A percentile compares a stretch with the other conserved stretches of the same genome.
Conservation (phyloP, 169 alveolate genomes). For the Plasmodium gonderi region DNA sequence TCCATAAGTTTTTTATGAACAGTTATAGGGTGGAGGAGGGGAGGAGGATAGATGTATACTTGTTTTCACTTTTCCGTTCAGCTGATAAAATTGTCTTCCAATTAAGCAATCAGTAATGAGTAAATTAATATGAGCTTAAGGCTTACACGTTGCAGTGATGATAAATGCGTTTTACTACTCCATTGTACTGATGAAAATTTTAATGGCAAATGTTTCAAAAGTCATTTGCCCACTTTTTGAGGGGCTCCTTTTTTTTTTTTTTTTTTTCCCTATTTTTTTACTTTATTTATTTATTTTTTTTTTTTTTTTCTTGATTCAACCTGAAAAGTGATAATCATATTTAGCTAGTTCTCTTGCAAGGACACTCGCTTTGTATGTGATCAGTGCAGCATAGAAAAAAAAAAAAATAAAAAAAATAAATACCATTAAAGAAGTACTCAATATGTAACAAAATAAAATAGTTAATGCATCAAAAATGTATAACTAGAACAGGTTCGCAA, state of each 20-base stretch:
- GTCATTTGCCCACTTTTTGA: neutral
- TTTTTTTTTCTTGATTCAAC: neutral
- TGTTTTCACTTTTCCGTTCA: too few species aligned
- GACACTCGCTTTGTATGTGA: too few species aligned
- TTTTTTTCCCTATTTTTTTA: neutral
- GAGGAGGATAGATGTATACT: too few species aligned
- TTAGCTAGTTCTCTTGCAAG: too few species aligned
- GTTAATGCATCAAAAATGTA: too few species aligned
- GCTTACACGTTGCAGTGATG: neutral
- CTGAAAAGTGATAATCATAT: neutral
- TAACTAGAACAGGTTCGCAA: too few species aligned
- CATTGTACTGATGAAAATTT: neutral
- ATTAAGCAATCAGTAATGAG: too few species aligned
- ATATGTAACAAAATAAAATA: neutral
- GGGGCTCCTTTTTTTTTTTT: neutral
- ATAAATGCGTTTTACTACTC: neutral
- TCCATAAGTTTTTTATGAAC: too few species aligned
- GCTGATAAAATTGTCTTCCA: too few species aligned
- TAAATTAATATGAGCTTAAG: too few species aligned
- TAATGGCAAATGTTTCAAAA: neutral
- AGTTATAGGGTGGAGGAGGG: too few species aligned
- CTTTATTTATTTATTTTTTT: neutral
- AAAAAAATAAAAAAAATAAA: neutral
- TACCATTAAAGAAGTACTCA: neutral
- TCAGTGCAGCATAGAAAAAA: neutral